Evolutionary conservation across 371 early-diverging fungal species (phyloP).

Genomic region (Mucor plumbeus): DNA sequence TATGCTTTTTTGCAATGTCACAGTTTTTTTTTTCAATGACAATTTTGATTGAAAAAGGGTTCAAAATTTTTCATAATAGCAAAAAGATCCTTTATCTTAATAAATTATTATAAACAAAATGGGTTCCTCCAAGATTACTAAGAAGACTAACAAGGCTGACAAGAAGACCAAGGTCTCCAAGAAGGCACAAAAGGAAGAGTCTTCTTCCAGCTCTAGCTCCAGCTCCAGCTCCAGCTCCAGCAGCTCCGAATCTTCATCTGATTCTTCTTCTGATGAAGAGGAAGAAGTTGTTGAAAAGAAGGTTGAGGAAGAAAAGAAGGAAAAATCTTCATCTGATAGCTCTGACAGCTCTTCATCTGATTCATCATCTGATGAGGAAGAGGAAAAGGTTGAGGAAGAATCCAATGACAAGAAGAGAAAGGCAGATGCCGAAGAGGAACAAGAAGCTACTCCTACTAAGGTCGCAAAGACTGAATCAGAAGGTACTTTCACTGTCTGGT

Average conservation of each 20-base stretch:
- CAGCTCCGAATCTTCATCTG: constrained; percentile 2
- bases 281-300: constrained; percentile 11
- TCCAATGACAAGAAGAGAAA: constrained; percentile 20
- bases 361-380: constrained; percentile 7
- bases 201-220: constrained; percentile 13
- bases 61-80: neutral
- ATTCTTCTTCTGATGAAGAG: constrained; percentile 17
- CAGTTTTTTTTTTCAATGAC: neutral
- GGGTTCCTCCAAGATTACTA: constrained; percentile 21
- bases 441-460: constrained; percentile 35
- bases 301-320: constrained; percentile 6
- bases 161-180: constrained; percentile 18
- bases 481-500: constrained; percentile 57
- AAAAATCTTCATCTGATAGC: constrained; percentile 8
- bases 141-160: constrained; percentile 20
- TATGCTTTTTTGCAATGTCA: constrained; percentile 1
- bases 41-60: constrained; percentile 4
- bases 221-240: constrained; percentile 8
- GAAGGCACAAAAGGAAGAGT: constrained; percentile 11
- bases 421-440: constrained; percentile 32
- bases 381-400: constrained; percentile 8
- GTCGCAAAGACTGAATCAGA: constrained; percentile 58
- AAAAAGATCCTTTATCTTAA: neutral
- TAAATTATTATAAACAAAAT: constrained; percentile 6
- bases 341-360: constrained; percentile 13